Evolutionary conservation across 169 alveolate genomes (phyloP).

Genomic region (Plasmodium billcollinsi): DNA sequence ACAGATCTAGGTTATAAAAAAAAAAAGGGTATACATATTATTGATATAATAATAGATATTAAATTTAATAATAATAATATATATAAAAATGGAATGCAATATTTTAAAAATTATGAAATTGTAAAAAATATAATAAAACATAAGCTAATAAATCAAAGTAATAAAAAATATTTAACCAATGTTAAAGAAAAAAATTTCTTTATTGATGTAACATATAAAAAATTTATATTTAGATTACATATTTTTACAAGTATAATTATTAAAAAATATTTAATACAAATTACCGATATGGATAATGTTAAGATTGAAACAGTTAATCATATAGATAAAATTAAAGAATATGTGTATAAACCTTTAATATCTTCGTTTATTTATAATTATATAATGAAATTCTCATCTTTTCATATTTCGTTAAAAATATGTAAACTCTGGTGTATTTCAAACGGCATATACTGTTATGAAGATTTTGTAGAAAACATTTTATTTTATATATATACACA

Average conservation of each 20-base stretch:
- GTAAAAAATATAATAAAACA: conserved; percentile 24
- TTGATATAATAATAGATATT: conserved; percentile 26
- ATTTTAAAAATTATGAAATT: conserved; percentile 34
- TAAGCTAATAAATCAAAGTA: not conserved
- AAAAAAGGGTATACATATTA: conserved; percentile 9
- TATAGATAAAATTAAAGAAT: conserved; percentile 13
- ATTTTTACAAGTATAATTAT: conserved; percentile 22
- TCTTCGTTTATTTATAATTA: conserved; percentile 43
- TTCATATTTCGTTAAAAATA: conserved; percentile 33
- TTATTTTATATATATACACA: conserved; percentile 24
- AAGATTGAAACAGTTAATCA: conserved; percentile 18
- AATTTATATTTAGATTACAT: conserved; percentile 13
- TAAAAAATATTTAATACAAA: conserved; percentile 35
- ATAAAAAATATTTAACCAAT: not conserved
- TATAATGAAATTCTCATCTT: conserved; percentile 33
- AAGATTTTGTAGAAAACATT: conserved; percentile 38
- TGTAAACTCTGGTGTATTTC: conserved; percentile 43
- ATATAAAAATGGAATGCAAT: conserved; percentile 30
- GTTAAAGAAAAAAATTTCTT: conserved; percentile 22
- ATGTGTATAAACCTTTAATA: conserved; percentile 30
- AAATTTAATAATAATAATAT: conserved; percentile 11
- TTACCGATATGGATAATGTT: conserved; percentile 20
- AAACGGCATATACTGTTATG: conserved; percentile 5
- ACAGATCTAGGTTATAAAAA: conserved; percentile 33
- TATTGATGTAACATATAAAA: conserved; percentile 4